Percentiles rank a stretch among this genome's conserved stretches.
Evolutionary conservation across 2,329 filamentous ascomycete species (phyloP).

Genomic region (Pestalotiopsis fici): DNA sequence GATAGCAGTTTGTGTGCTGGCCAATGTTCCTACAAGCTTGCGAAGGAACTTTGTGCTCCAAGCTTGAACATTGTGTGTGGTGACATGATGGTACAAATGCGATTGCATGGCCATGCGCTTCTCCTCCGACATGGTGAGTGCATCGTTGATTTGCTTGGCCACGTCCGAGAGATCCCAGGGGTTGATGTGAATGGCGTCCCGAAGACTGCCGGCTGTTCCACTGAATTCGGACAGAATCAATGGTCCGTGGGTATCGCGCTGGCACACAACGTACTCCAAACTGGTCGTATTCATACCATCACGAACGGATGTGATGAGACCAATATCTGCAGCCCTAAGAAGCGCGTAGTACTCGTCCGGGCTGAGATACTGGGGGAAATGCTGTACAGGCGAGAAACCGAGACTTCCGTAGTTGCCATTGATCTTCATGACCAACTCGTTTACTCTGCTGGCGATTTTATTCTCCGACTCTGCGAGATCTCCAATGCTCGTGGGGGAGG

Average conservation of each 20-base stretch:
- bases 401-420: slow-evolving; percentile 89
- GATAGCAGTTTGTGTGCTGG: slow-evolving; percentile 72
- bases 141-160: slow-evolving; percentile 78
- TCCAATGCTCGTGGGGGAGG: slow-evolving; percentile 80
- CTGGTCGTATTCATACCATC: slow-evolving; percentile 99
- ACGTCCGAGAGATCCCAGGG: slow-evolving; percentile 90
- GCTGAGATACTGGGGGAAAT: slow-evolving; percentile 90
- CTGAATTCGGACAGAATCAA: slow-evolving; percentile 96
- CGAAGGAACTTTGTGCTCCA: slow-evolving; percentile 84
- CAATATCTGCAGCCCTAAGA: slow-evolving; percentile 86
- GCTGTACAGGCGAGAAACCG: slow-evolving; percentile 86
- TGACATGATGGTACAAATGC: slow-evolving; percentile 80
- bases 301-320: slow-evolving; percentile 90
- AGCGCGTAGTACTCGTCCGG: slow-evolving; percentile 93
- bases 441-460: slow-evolving; percentile 85
- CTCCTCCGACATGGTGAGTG: slow-evolving; percentile 72
- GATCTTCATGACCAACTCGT: slow-evolving; percentile 87
- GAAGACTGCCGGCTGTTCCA: slow-evolving; percentile 83
- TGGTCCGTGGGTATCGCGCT: slow-evolving; percentile 82
- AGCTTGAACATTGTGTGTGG: slow-evolving; percentile 79
- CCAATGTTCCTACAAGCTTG: slow-evolving; percentile 77
- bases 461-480: slow-evolving; percentile 77
- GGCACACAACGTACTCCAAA: slow-evolving; percentile 90
- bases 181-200: slow-evolving; percentile 91
- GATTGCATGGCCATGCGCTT: slow-evolving; percentile 70